Conservation (phyloP, 164 flowering plant species). For the Liquidambar formosana region DNA sequence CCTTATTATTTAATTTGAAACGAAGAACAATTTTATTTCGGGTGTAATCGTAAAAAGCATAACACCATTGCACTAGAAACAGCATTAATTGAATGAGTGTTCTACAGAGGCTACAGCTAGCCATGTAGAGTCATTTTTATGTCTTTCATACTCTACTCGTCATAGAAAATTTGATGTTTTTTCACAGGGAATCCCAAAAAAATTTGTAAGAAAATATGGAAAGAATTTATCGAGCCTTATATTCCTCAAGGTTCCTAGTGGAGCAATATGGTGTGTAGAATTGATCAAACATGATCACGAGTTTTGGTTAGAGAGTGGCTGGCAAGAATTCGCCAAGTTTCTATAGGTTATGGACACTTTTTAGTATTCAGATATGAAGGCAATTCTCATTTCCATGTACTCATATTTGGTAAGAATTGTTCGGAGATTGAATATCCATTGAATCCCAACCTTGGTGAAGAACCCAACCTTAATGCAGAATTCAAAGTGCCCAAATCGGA, state of each 20-base stretch:
- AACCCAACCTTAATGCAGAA: too few relatives aligned
- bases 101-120: too few relatives aligned
- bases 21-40: too few relatives aligned
- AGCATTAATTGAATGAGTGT: too few relatives aligned
- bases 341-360: constrained; percentile 21
- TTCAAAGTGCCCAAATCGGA: too few relatives aligned
- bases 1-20: too few relatives aligned
- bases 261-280: constrained; percentile 21
- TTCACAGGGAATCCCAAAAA: constrained; percentile 19
- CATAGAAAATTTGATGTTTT: too few relatives aligned
- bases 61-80: too few relatives aligned
- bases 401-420: constrained; percentile 32
- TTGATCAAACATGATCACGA: constrained; percentile 5
- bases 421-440: constrained; percentile 31
- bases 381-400: constrained; percentile 30
- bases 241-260: constrained; percentile 18
- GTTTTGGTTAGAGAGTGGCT: constrained; percentile 28
- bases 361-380: constrained; percentile 37
- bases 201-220: constrained; percentile 25
- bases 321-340: constrained; percentile 31
- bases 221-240: constrained; percentile 4
- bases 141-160: too few relatives aligned
- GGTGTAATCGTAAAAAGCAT: too few relatives aligned
- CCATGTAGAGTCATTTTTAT: too few relatives aligned
- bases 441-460: not conserved